phyloP scores from a whole-genome alignment of 495 filamentous ascomycete genomes.

The Pseudoneurospora amorphoporcata region DNA sequence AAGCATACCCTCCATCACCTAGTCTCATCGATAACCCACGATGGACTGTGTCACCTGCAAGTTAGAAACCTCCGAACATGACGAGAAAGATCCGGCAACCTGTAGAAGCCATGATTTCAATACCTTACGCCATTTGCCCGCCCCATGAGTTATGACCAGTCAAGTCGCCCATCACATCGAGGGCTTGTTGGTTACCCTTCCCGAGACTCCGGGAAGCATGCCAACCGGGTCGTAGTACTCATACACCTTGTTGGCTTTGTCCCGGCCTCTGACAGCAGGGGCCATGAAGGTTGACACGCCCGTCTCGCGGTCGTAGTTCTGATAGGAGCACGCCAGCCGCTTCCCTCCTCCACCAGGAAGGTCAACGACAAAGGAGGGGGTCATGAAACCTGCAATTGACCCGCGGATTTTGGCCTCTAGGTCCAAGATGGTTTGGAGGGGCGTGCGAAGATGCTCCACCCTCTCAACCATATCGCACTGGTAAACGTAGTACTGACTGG shows the following conservation, averaged over 20 bases:
- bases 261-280: constrained; percentile 37
- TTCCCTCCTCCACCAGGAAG: constrained; percentile 52
- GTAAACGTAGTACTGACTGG: constrained; percentile 45
- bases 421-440: constrained; percentile 44
- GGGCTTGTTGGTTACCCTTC: not conserved
- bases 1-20: not conserved
- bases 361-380: constrained; percentile 50
- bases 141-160: not conserved
- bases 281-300: constrained; percentile 44
- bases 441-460: constrained; percentile 51
- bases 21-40: not conserved
- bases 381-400: constrained; percentile 49
- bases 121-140: not conserved
- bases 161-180: not conserved
- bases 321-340: constrained; percentile 39
- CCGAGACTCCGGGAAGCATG: constrained; percentile 4
- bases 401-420: constrained; percentile 45
- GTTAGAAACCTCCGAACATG: not conserved
- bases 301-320: constrained; percentile 38
- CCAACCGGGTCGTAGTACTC: constrained; percentile 46
- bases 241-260: constrained; percentile 39
- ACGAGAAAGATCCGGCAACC: not conserved
- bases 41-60: not conserved
- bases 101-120: not conserved
- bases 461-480: constrained; percentile 48